Evolutionary conservation across 83 land plant species (phyloP), one percentile per base, ranked within the genome.

Genomic region (Isoetes engelmannii): DNA sequence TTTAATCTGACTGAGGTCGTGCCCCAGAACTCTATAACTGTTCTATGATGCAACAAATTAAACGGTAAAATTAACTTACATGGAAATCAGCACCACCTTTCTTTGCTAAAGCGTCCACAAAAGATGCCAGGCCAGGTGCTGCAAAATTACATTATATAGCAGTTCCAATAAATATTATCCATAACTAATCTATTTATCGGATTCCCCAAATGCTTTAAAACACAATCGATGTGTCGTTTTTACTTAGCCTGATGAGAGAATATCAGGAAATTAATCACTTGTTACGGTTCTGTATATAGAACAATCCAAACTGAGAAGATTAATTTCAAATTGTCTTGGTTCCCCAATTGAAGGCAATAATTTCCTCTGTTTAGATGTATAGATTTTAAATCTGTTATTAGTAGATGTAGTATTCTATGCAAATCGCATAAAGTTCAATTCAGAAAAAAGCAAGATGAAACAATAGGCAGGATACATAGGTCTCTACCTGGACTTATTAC

Each of bases 61-160:
- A 28, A 28, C 37, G 37, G 2, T 2, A 0, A 28, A 28, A 28
- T 28, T 28, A 4, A 53, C 83, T 58, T 80, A 90, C 96, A 78
- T 87, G 84, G 75, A 92, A 92, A 63, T 92, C 92, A 66, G 78
- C 79, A 20, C 89, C 87, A 68, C 88, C 82, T 72, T 82, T 89
- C 75, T 83, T 79, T n/a, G 84, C 80, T 55, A 92, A 84, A 17
- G 85, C 81, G 68, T 92, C 98, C 50, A 92, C 96, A 82, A 82
- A 90, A 63, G 71, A 87, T 50, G 85, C 98, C 70, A 92, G 74
- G 37, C 98, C 98, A 63, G 98, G 80, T 74, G 98, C 98, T 92
- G 88, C 73, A 28, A 59, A 43, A 18, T n/a, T 37, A 75, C 43
- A 50, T 12, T 7, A 64, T 7, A 64, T 28, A 28, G 37, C 37